These are phyloP conservation scores for Alternaria sp. DNA, from an alignment of 2,329 filamentous ascomycete genomes.

Conservation along the genomic window DNA sequence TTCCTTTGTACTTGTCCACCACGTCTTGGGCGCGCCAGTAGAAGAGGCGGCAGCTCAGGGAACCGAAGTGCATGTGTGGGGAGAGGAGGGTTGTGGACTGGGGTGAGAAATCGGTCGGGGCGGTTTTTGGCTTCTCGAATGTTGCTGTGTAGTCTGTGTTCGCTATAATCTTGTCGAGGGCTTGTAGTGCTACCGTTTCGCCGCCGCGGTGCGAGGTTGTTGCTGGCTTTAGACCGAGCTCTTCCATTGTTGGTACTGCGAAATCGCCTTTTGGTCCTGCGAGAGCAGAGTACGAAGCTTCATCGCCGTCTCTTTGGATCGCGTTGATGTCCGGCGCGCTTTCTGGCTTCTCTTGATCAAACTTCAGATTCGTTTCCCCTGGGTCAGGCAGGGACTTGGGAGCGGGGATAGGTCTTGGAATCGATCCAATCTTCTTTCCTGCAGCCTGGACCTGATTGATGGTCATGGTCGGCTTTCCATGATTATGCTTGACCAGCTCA, in stretches of 20 bases:
- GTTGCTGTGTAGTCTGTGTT: slow-evolving; percentile 72
- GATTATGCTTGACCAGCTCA: slow-evolving; percentile 68
- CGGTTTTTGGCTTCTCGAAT: slow-evolving; percentile 78
- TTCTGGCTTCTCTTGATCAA: slow-evolving; percentile 63
- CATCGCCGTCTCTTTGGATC: slow-evolving; percentile 58
- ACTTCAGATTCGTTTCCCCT: slow-evolving; percentile 65
- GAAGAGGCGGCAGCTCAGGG: slow-evolving; percentile 72
- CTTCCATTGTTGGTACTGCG: slow-evolving; percentile 71
- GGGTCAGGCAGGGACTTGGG: slow-evolving; percentile 69
- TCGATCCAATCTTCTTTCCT: slow-evolving; percentile 66
- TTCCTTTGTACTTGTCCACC: slow-evolving; percentile 64
- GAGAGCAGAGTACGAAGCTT: slow-evolving; percentile 65
- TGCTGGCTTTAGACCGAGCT: slow-evolving; percentile 67
- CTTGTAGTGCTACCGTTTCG: slow-evolving; percentile 68
- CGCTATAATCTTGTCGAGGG: slow-evolving; percentile 64
- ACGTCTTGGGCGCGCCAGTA: slow-evolving; percentile 74
- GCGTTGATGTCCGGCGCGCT: slow-evolving; percentile 66
- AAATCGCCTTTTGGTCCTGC: slow-evolving; percentile 74
- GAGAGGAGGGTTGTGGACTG: slow-evolving; percentile 76
- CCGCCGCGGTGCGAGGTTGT: slow-evolving; percentile 73
- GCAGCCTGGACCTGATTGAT: slow-evolving; percentile 68
- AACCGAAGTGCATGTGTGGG: slow-evolving; percentile 76
- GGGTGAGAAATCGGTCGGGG: slow-evolving; percentile 74
- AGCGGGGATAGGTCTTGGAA: slow-evolving; percentile 66
- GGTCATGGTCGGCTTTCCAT: slow-evolving; percentile 76